A percentile compares a stretch with the other conserved stretches of the same genome.
Conservation (phyloP, 805 yeast genomes). For the Priceomyces medius region DNA sequence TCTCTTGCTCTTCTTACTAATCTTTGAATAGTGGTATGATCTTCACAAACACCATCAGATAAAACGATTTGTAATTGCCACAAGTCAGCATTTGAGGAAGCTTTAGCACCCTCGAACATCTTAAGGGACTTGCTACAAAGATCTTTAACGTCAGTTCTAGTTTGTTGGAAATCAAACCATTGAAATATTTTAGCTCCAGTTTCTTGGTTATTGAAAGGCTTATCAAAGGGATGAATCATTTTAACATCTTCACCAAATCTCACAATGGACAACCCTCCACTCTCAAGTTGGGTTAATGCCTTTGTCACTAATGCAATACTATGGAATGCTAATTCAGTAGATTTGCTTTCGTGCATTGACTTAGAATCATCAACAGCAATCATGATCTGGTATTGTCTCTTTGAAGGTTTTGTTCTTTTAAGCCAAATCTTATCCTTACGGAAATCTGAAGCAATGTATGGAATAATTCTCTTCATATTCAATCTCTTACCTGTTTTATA, state of each 20-base stretch:
- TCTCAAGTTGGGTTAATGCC: slow-evolving; percentile 89
- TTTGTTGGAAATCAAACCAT: slow-evolving; percentile 88
- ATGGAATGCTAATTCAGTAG: slow-evolving; percentile 90
- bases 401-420: slow-evolving; percentile 94
- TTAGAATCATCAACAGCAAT: slow-evolving; percentile 96
- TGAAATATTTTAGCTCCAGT: slow-evolving; percentile 82
- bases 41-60: slow-evolving; percentile 97
- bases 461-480: slow-evolving; percentile 96
- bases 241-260: slow-evolving; percentile 83
- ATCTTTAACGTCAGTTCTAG: slow-evolving; percentile 76
- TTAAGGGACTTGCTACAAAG: slow-evolving; percentile 71
- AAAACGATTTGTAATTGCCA: slow-evolving; percentile 94
- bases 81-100: slow-evolving; percentile 53
- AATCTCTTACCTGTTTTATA: slow-evolving; percentile 95
- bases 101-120: slow-evolving; percentile 62
- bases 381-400: slow-evolving; percentile 96
- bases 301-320: slow-evolving; percentile 91
- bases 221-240: slow-evolving; percentile 86
- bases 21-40: slow-evolving; percentile 78
- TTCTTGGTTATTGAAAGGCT: slow-evolving; percentile 71
- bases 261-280: slow-evolving; percentile 88
- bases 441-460: slow-evolving; percentile 96
- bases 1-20: slow-evolving; percentile 91
- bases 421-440: slow-evolving; percentile 98
- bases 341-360: slow-evolving; percentile 92